Percentiles rank a stretch among this genome's conserved stretches.
These are phyloP conservation scores for Solioccasus polychromus DNA, from an alignment of 768 basidiomycete genomes.

Conservation along the genomic window DNA sequence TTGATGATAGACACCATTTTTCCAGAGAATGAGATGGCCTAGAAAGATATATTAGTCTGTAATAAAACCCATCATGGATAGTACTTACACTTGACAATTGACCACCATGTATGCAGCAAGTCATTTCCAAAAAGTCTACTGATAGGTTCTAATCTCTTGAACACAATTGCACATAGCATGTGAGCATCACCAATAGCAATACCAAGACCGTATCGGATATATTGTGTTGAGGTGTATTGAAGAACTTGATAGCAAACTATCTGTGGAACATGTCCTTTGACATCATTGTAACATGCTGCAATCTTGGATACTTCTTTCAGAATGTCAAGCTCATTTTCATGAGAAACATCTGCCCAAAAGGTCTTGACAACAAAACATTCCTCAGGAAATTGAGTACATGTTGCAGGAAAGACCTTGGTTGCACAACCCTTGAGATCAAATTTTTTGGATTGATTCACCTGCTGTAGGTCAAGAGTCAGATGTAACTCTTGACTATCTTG, in stretches of 20 bases:
- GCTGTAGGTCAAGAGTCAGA: neutral
- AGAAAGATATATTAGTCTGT: neutral
- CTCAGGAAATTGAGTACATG: neutral
- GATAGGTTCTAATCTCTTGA: neutral
- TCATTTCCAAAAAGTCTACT: neutral
- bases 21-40: neutral
- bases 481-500: neutral
- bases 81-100: neutral
- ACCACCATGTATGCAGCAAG: neutral
- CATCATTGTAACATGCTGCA: neutral
- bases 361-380: neutral
- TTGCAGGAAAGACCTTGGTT: conserved; percentile 5
- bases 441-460: neutral
- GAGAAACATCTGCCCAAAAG: neutral
- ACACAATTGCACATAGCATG: neutral
- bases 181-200: neutral
- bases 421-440: conserved; percentile 5
- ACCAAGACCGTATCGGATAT: neutral
- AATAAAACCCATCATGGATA: neutral
- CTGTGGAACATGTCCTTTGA: neutral
- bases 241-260: neutral
- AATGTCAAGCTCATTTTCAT: conserved; percentile 3
- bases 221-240: neutral
- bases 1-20: neutral
- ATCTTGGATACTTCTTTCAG: conserved; percentile 6